A percentile compares a stretch with the other conserved stretches of the same genome.
These are phyloP conservation scores for Apophysomyces trapeziformis DNA, from an alignment of 371 early-diverging fungal species.

Conservation along the genomic window DNA sequence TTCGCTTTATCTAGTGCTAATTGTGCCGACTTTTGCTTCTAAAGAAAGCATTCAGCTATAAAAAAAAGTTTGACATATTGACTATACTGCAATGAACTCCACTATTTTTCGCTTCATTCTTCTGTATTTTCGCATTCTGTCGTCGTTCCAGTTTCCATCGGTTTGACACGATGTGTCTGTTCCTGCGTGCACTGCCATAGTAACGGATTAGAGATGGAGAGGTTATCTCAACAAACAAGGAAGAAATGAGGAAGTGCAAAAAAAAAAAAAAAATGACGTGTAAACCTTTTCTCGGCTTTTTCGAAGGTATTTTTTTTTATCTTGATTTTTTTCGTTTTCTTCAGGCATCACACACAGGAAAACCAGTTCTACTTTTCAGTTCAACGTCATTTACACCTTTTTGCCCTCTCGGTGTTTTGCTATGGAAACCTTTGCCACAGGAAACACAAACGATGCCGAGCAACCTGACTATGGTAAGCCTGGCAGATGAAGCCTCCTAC, in stretches of 20 bases:
- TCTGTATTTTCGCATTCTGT: slow-evolving; percentile 25
- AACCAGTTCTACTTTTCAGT: background rate
- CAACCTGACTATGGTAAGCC: slow-evolving; percentile 1
- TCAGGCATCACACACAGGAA: background rate
- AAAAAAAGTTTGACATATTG: background rate
- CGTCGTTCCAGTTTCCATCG: slow-evolving; percentile 22
- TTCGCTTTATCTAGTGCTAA: slow-evolving; percentile 25
- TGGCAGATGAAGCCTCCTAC: slow-evolving; percentile 3
- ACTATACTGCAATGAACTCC: slow-evolving; percentile 27
- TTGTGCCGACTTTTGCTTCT: slow-evolving; percentile 30
- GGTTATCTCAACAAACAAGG: background rate
- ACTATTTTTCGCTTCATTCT: slow-evolving; percentile 28
- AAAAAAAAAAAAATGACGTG: no score
- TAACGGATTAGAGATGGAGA: background rate
- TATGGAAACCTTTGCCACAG: slow-evolving; percentile 16
- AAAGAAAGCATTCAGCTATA: background rate
- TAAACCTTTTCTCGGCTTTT: slow-evolving; percentile 14
- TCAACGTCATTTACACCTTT: background rate
- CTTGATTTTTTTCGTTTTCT: background rate
- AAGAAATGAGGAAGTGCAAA: no score
- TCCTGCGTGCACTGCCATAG: slow-evolving; percentile 18
- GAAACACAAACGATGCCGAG: background rate
- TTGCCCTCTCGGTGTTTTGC: background rate
- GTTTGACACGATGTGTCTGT: slow-evolving; percentile 21
- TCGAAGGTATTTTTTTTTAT: background rate